A percentile compares a stretch with the other conserved stretches of the same genome.
Evolutionary conservation across 1,284 basidiomycete species (phyloP).

Genomic region (Trichosporon sp.): DNA sequence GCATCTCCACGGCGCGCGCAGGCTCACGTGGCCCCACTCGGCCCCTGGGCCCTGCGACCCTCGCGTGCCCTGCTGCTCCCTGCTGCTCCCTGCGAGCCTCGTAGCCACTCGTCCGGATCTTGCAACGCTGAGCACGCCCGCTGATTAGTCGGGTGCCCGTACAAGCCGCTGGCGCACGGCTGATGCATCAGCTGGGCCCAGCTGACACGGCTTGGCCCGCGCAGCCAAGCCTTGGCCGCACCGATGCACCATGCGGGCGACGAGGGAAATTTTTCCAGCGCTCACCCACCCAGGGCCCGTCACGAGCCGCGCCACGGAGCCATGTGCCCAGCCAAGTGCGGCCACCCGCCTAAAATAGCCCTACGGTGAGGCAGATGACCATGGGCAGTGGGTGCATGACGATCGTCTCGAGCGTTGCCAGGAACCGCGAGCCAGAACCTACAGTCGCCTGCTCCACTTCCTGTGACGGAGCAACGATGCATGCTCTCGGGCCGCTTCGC

Average conservation of each 20-base stretch:
- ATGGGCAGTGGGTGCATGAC: not conserved
- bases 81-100: not conserved
- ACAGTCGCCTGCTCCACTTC: not conserved
- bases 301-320: not conserved
- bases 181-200: not conserved
- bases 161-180: not conserved
- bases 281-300: not conserved
- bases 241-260: not conserved
- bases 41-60: not conserved
- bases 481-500: not conserved
- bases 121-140: not conserved
- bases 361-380: not conserved
- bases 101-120: not conserved
- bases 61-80: not conserved
- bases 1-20: not conserved
- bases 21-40: not conserved
- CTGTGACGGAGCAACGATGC: not conserved
- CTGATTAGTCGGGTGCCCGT: not conserved
- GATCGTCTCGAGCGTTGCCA: not conserved
- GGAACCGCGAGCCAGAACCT: too few relatives aligned
- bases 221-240: not conserved
- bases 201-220: not conserved
- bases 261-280: not conserved
- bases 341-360: not conserved
- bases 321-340: not conserved